Evolutionary conservation across 164 flowering plant genomes (phyloP).

Genomic region (Liriodendron chinense): DNA sequence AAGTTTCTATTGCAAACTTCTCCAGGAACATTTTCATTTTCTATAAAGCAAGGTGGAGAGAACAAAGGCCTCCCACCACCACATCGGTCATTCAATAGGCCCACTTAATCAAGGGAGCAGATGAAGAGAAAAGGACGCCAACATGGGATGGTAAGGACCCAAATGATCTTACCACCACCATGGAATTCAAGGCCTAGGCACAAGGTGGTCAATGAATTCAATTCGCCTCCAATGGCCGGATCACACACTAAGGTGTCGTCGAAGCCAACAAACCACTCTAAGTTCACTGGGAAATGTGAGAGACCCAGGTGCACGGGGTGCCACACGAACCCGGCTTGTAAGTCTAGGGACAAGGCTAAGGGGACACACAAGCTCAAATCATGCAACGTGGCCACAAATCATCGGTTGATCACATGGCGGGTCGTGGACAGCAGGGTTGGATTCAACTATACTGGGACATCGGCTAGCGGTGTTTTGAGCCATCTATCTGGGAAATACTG

Average conservation of each 20-base stretch:
- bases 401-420: slow-evolving; percentile 10
- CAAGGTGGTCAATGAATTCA: neutral
- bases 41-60: neutral
- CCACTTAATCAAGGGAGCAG: neutral
- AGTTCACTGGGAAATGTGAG: slow-evolving; percentile 68
- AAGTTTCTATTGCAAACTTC: neutral
- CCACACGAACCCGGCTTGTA: slow-evolving; percentile 43
- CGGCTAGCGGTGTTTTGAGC: slow-evolving; percentile 38
- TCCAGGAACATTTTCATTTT: neutral
- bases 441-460: slow-evolving; percentile 29
- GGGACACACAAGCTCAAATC: slow-evolving; percentile 47
- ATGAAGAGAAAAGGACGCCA: slow-evolving; percentile 83
- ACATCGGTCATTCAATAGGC: no score
- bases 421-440: neutral
- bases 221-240: neutral
- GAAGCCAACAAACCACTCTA: slow-evolving; percentile 83
- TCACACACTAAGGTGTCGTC: slow-evolving; percentile 30
- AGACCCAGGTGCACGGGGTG: slow-evolving; percentile 39
- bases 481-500: slow-evolving; percentile 19
- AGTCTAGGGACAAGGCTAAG: slow-evolving; percentile 56
- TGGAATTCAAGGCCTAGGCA: neutral
- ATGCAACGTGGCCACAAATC: slow-evolving; percentile 18
- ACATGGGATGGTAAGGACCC: slow-evolving; percentile 54
- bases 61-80: neutral
- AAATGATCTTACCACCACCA: slow-evolving; percentile 1